Evolutionary conservation across 345 rosid genomes (phyloP).

Genomic region (Turritis glabra): DNA sequence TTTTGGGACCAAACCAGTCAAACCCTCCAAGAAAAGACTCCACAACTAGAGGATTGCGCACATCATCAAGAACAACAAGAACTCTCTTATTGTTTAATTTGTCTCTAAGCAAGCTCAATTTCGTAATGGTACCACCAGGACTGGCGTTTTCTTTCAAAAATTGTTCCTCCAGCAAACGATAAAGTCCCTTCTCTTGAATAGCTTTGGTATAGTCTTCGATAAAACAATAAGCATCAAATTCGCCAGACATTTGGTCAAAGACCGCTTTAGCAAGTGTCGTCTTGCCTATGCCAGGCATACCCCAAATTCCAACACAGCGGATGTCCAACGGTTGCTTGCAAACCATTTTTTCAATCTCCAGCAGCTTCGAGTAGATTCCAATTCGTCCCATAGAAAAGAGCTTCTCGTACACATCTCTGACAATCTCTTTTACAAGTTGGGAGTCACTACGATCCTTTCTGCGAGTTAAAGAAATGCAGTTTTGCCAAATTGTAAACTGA

Average conservation of each 20-base stretch:
- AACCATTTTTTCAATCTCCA: constrained; percentile 5
- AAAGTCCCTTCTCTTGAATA: background rate
- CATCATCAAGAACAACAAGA: constrained; percentile 17
- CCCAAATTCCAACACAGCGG: constrained; percentile 3
- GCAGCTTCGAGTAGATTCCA: constrained; percentile 9
- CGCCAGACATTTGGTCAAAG: background rate
- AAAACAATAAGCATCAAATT: background rate
- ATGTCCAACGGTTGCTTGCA: background rate
- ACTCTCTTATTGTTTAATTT: background rate
- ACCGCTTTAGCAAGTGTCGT: constrained; percentile 15
- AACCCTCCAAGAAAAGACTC: background rate
- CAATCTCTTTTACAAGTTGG: constrained; percentile 10
- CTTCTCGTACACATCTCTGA: background rate
- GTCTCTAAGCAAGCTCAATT: background rate
- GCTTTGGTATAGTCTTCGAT: background rate
- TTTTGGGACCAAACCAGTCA: background rate
- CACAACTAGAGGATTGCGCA: background rate
- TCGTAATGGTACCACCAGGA: background rate
- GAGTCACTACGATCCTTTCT: constrained; percentile 6
- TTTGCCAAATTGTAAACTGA: no score
- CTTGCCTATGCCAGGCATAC: constrained; percentile 24
- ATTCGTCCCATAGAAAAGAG: background rate
- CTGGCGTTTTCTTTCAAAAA: background rate
- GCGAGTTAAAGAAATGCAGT: no score
- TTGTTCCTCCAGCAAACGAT: background rate